Evolutionary conservation across 2,329 filamentous ascomycete species (phyloP), one percentile per base, ranked within the genome.

Genomic region (Fusarium equiseti): DNA sequence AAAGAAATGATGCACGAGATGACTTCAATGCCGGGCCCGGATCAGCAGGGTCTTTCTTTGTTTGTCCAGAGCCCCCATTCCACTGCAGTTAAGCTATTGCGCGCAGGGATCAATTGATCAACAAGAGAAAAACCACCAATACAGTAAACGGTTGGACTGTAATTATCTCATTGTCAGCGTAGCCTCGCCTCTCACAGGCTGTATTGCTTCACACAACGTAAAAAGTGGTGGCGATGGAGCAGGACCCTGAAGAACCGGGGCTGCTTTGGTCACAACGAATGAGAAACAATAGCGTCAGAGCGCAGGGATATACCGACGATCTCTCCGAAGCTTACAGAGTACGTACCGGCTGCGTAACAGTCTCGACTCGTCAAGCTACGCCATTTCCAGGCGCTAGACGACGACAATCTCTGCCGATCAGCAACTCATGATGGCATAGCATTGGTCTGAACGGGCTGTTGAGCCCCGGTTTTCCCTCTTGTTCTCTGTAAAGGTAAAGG

Each of bases 41-140:
- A 76, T 76, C 74, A 72, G 52, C 74, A 76, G 71, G 65, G 71
- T 74, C 73, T 72, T 75, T 62, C 69, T 67, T 42, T 49, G 45
- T 60, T 45, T 35, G 62, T 59, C 22, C 24, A 46, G 40, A 51
- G 26, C 52, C 46, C 35, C 57, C 59, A 56, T 63, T 27, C 42
- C 32, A 35, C 43, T 62, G 35, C 12, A 68, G 54, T 70, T 57
- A 58, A 65, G 68, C 48, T 53, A 53, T 62, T 64, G 26, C 20
- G n/a, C 24, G 50, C 59, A 32, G 4, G 42, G 24, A 10, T 46
- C 44, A 45, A 42, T 54, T 66, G 63, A 67, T 66, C 55, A 62
- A 26, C 62, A 61, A 59, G 43, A 45, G 59, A 18, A 24, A 38
- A 8, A 43, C 22, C 38, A 20, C 35, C 20, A 29, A 58, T 58